phyloP scores from a whole-genome alignment of 768 basidiomycete genomes.

The Xerocomus potaroensis region DNA sequence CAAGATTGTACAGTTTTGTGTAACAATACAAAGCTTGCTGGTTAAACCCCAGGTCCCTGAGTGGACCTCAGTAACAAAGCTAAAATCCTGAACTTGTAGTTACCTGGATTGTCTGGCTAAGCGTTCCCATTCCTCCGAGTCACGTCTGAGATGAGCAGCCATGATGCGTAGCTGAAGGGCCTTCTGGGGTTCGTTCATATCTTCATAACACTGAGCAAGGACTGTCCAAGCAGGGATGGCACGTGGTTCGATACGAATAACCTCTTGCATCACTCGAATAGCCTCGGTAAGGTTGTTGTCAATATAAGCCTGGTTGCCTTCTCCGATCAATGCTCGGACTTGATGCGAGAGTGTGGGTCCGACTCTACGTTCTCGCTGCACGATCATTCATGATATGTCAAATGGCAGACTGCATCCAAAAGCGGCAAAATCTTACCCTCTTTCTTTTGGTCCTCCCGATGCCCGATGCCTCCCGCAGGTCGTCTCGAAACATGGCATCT shows the following conservation, averaged over 20 bases:
- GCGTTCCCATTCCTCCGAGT: slow-evolving; percentile 84
- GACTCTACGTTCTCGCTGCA: slow-evolving; percentile 40
- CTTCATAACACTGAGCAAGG: slow-evolving; percentile 78
- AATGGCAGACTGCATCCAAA: not conserved
- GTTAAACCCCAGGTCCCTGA: slow-evolving; percentile 59
- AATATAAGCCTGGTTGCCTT: slow-evolving; percentile 85
- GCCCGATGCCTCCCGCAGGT: slow-evolving; percentile 69
- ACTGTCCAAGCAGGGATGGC: slow-evolving; percentile 84
- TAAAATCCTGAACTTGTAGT: slow-evolving; percentile 41
- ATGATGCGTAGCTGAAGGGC: slow-evolving; percentile 83
- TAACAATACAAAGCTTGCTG: slow-evolving; percentile 94
- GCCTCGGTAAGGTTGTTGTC: slow-evolving; percentile 63
- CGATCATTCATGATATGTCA: not conserved
- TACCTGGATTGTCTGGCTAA: slow-evolving; percentile 75
- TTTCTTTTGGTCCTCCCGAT: slow-evolving; percentile 51
- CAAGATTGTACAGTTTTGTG: slow-evolving; percentile 71
- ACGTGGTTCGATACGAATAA: slow-evolving; percentile 90
- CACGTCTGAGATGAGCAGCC: slow-evolving; percentile 82
- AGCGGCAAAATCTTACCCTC: slow-evolving; percentile 34
- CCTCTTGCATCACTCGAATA: slow-evolving; percentile 80
- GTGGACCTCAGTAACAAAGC: slow-evolving; percentile 60
- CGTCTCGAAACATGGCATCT: slow-evolving; percentile 68
- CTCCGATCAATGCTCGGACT: slow-evolving; percentile 71
- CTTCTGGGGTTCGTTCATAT: slow-evolving; percentile 61
- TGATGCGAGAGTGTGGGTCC: slow-evolving; percentile 65